Evolutionary conservation across 1,284 basidiomycete genomes (phyloP), one percentile per base, ranked within the genome.

Genomic region (Sanguinoderma infundibulare): DNA sequence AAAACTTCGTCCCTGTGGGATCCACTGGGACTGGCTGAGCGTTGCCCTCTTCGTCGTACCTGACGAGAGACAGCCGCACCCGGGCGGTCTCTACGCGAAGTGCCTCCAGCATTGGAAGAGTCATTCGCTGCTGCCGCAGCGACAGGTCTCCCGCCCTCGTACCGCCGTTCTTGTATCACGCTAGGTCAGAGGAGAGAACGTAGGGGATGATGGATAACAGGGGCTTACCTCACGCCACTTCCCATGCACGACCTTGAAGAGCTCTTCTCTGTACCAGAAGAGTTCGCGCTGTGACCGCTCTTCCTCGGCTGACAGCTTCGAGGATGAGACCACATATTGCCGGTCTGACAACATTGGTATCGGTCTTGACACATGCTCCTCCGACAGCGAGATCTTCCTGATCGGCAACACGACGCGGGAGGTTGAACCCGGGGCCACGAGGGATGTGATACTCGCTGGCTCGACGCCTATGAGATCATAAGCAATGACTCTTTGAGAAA

Each of bases 261-360:
- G 77, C 64, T 90, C 87, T 73, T 98, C 93, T 32, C 96, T 84
- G 72, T 96, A 96, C 97, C 96, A 98, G 78, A 98, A 98, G 15
- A 96, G 74, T 70, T 94, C 90, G 36, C 88, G 82, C 68, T 92
- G 88, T 9, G 79, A 72, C 39, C 78, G 80, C 63, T 89, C 83
- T 69, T 94, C 89, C 44, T 76, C 76, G 4, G 78, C 73, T 1
- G 87, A 84, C 56, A 92, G 77, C 57, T 81, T 83, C 10, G 88
- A 84, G 70, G 92, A 92, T 22, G 89, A 84, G 0, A 98, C 90
- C 17, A 98, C 89, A 74, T 96, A 98, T 73, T 99, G 97, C n/a
- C 95, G 83, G 61, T 92, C 88, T 4, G 91, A 91, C 35, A 97
- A 78, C 5, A 89, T 87, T 0, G 97, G 97, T 60, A 98, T 94